phyloP scores from a whole-genome alignment of 2,329 filamentous ascomycete genomes.

The Aspergillus luchuensis region DNA sequence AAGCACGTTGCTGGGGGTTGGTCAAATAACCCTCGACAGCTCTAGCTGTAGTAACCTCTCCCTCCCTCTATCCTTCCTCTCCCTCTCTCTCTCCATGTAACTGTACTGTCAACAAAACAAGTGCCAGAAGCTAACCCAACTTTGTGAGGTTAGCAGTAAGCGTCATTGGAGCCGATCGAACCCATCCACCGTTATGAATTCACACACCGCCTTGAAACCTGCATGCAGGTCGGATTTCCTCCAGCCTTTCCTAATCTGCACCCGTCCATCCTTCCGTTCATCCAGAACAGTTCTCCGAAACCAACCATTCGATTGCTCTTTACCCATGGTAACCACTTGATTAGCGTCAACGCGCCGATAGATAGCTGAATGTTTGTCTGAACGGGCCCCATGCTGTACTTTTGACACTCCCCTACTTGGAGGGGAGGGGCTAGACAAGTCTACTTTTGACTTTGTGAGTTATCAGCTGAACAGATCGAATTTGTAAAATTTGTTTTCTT shows the following conservation, averaged over 20 bases:
- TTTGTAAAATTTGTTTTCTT: background rate
- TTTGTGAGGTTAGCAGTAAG: background rate
- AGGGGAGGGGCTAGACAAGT: background rate
- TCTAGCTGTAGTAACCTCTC: background rate
- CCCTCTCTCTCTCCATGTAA: too few relatives aligned
- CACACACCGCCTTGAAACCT: constrained; percentile 23
- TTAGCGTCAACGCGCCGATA: background rate
- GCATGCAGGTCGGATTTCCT: constrained; percentile 15
- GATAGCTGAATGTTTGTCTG: background rate
- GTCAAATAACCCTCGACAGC: constrained; percentile 1
- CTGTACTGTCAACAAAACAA: too few relatives aligned
- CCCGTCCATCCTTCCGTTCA: constrained; percentile 14
- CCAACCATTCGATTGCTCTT: background rate
- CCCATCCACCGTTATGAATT: constrained; percentile 2
- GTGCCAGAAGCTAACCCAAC: background rate
- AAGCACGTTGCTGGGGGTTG: constrained; percentile 4
- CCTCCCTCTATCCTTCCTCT: too few relatives aligned
- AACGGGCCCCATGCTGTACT: background rate
- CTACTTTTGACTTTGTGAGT: constrained; percentile 3
- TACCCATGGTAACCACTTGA: background rate
- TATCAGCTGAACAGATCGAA: constrained; percentile 29
- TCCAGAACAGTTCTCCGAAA: constrained; percentile 1
- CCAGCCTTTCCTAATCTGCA: constrained; percentile 13
- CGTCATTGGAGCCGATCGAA: constrained; percentile 10
- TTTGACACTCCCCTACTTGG: background rate